Evolutionary conservation across 306 rosid species (phyloP).

Genomic region (Castanea mollissima): DNA sequence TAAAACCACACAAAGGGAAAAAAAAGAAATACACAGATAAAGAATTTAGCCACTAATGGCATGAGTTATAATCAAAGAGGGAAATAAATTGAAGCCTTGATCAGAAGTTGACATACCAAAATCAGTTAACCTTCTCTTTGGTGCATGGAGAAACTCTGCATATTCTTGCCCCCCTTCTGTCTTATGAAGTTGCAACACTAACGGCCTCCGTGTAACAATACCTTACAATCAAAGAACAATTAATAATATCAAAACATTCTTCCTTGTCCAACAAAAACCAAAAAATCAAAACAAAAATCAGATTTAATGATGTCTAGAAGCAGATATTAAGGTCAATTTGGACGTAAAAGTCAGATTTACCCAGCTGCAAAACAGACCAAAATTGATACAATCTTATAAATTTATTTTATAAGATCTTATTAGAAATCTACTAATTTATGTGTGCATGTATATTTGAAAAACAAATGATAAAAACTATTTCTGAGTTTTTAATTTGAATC

Average conservation of each 20-base stretch:
- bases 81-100: not conserved
- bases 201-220: slow-evolving; percentile 93
- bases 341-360: too few relatives aligned
- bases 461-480: too few relatives aligned
- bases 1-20: not conserved
- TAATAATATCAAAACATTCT: not conserved
- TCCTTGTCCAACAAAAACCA: not conserved
- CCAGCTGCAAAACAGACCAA: too few relatives aligned
- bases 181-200: slow-evolving; percentile 95
- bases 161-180: slow-evolving; percentile 72
- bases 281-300: too few relatives aligned
- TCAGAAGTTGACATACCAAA: slow-evolving; percentile 53
- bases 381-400: too few relatives aligned
- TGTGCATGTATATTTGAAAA: too few relatives aligned
- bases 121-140: slow-evolving; percentile 73
- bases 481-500: too few relatives aligned
- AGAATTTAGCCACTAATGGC: slow-evolving; percentile 2
- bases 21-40: not conserved
- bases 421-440: too few relatives aligned
- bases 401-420: too few relatives aligned
- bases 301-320: too few relatives aligned
- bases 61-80: slow-evolving; percentile 3
- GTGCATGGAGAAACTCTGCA: slow-evolving; percentile 95
- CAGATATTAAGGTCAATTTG: too few relatives aligned
- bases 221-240: slow-evolving; percentile 42